Base-by-base conservation (phyloP, 176 grass and related monocot genomes). In the Eleusine coracana region DNA sequence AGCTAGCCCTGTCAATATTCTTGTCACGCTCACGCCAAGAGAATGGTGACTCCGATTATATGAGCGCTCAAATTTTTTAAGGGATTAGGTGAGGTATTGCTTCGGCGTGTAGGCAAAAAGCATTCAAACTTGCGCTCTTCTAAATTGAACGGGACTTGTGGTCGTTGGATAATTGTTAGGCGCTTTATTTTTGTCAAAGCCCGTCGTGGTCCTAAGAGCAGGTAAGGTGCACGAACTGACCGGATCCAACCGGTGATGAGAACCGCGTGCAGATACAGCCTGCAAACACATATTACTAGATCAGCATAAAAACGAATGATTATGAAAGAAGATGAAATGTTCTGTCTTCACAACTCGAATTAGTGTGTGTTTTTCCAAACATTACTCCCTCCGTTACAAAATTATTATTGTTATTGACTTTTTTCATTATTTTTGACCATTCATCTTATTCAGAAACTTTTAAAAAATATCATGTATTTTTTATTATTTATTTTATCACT, bases 11-110 rank as follows among this genome's bases (percentile, higher is more conserved):
- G n/a, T 21, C 16, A 25, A 37, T 20, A 70, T 79, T 80, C 3
- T 69, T 70, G 82, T 75, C 70, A 23, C 10, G 21, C 56, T 76
- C 76, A 85, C 36, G 49, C 44, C 64, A 81, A 85, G 82, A 85
- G 13, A 48, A 55, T 70, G 82, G 2, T 1, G 42, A 2, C 21
- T 60, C 34, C 29, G 76, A 70, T 56, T 55, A 34, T 31, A 34
- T 5, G 64, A 71, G 23, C 23, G 6, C 72, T 52, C 25, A 25
- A 38, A 81, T 58, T 79, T 21, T 85, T 77, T 18, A 42, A 45
- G 56, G 0, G 13, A 81, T 81, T 89, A 81, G 77, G 77, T 89
- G 82, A 76, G 37, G 17, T 70, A 66, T 85, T 85, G 71, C 77
- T 76, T 89, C 55, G 82, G 71, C 82, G 64, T 81, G 71, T 0